Evolutionary conservation across 306 rosid genomes (phyloP), one percentile per base, ranked within the genome.

Genomic region (Cucumis melo): DNA sequence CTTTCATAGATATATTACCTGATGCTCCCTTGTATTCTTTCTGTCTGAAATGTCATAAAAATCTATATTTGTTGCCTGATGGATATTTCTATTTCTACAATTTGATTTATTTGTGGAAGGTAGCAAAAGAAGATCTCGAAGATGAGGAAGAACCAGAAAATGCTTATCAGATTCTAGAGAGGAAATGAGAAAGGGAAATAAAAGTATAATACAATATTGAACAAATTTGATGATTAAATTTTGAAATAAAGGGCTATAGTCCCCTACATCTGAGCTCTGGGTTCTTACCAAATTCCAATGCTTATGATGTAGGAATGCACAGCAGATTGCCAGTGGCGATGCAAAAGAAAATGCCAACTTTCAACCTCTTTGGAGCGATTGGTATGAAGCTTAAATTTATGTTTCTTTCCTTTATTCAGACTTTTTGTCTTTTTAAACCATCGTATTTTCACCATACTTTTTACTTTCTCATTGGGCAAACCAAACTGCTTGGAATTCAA

Each of bases 71-170:
- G 1, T 16, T 63, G 70, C 23, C 44, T 62, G 61, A 34, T 23
- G 11, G 75, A 16, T 73, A 19, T 58, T 54, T 73, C 73, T 42
- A 16, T 72, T 74, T 41, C 5, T 39, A 20, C 32, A 38, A 5
- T 66, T 66, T 72, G 46, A 46, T 78, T 76, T 55, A 56, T 75
- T 84, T 90, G 99, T 92, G 99, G 99, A 95, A 89, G 81, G 99
- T 97, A 77, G 99, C 99, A 20, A 95, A 95, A 86, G 99, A 95
- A 86, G 98, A 95, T 81, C 96, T 84, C 70, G 98, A 90, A 82
- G 97, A 91, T 34, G 96, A 95, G 90, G 91, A 90, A 80, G 99
- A 95, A 78, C 93, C 98, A 16, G 87, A 86, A 66, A 85, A 87
- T 80, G 84, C 90, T 42, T 87, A 81, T 13, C 98, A 92, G 85